Evolutionary conservation across 495 filamentous ascomycete species (phyloP), one percentile per base, ranked within the genome.

Genomic region (Barbatosphaeria neglecta): DNA sequence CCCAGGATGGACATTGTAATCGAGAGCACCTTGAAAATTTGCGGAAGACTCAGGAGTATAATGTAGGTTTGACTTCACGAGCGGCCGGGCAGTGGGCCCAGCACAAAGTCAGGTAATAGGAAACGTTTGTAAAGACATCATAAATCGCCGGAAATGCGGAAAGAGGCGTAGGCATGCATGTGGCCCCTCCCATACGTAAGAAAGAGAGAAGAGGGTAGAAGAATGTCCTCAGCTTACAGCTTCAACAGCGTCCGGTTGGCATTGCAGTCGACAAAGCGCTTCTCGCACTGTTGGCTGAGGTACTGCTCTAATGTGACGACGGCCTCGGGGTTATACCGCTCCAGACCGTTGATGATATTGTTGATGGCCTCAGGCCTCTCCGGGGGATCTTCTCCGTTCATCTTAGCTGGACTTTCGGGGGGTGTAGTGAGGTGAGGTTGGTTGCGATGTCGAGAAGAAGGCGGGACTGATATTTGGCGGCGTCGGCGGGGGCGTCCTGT

Each of bases 251-350:
- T 92, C 61, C 96, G 66, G 68, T 97, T 97, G 53, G 93, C 89
- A 65, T 95, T 95, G 70, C 81, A 87, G 70, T 99, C 93, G 65
- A 88, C 90, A 46, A 85, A 87, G 67, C 83, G 77, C 65, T 86
- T 81, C 67, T 97, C 93, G 73, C 93, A 99, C 73, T 99, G 93
- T 63, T 87, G 82, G 53, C 75, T 72, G 33, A 99, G 84, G 62
- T 99, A 97, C 60, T 90, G 86, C 73, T 97, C 90, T 74, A 99
- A 90, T 45, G 90, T 75, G 27, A 76, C 75, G 43, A 92, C 94
- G 19, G 90, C 95, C 68, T 99, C 92, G 37, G 93, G 93, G 68
- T 99, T 99, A 73, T 99, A 99, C 51, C 93, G 76, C 70, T 99
- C 92, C 50, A 99, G 84, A 47, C 93, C 88, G 70, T 84, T 84